phyloP scores from a whole-genome alignment of 2,329 filamentous ascomycete genomes.

The Tolypocladium tundrense region DNA sequence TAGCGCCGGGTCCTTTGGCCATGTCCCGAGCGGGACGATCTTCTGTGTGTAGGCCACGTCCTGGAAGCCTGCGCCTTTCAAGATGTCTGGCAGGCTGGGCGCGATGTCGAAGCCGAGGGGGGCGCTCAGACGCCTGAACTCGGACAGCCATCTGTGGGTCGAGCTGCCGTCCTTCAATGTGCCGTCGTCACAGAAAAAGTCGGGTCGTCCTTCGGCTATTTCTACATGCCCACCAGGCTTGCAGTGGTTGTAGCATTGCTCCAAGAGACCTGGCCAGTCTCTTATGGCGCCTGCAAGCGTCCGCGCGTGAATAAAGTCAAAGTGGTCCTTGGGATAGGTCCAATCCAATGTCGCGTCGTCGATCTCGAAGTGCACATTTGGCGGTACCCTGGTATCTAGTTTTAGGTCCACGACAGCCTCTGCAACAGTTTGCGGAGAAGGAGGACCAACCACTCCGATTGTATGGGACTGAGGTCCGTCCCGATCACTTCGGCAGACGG shows the following conservation, averaged over 20 bases:
- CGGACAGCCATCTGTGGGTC: constrained; percentile 11
- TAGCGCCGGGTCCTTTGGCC: constrained; percentile 29
- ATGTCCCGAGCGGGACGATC: constrained; percentile 27
- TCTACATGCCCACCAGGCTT: constrained; percentile 8
- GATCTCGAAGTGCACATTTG: constrained; percentile 14
- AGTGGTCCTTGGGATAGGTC: constrained; percentile 11
- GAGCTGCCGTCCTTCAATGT: constrained; percentile 8
- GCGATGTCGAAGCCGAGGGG: constrained; percentile 12
- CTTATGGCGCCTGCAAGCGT: constrained; percentile 15
- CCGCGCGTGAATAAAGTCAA: constrained; percentile 18
- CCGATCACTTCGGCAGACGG: constrained; percentile 13
- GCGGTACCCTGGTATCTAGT: constrained; percentile 7
- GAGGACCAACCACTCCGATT: constrained; percentile 8
- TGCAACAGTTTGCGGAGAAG: background rate
- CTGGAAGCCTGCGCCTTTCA: constrained; percentile 17
- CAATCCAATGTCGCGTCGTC: constrained; percentile 14
- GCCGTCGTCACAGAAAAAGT: constrained; percentile 14
- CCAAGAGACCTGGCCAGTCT: constrained; percentile 15
- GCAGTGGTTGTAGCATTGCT: constrained; percentile 9
- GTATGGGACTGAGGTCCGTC: constrained; percentile 14
- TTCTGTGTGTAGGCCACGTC: constrained; percentile 14
- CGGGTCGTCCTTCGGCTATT: constrained; percentile 10
- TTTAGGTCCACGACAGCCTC: too few species aligned
- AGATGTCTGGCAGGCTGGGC: constrained; percentile 7
- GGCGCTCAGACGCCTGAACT: constrained; percentile 10